Evolutionary conservation across 2,329 filamentous ascomycete species (phyloP), one percentile per base, ranked within the genome.

Genomic region (Fusarium nematophilum): DNA sequence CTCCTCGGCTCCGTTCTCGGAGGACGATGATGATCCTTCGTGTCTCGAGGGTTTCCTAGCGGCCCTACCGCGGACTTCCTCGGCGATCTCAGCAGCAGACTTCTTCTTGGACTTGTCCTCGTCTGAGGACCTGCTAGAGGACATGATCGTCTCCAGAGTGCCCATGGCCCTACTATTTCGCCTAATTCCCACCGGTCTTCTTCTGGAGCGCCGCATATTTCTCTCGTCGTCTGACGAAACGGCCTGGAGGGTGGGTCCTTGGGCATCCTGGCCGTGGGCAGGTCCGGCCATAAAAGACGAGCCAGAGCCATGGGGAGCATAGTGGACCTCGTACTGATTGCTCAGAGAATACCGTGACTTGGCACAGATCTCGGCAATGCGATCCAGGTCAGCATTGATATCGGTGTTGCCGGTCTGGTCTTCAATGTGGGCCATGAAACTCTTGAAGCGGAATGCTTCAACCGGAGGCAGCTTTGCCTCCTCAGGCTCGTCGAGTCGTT

Each of bases 291-390:
- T 43, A 56, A 86, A 85, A 1, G 77, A 73, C 2, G 81, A 72
- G 4, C 86, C 85, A 1, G 83, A 84, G 15, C 85, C 85, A 64
- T 88, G 86, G 11, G 86, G 86, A 10, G 83, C 77, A 55, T 88
- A 83, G 63, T 89, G 86, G 6, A 87, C 84, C 66, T 88, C 86
- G 65, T 89, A 88, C 68, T 89, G 86, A 70, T 88, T 87, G 72
- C 86, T 88, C 45, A 89, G 70, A 33, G 86, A 88, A 70, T 88
- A 89, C 36, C 83, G 81, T 10, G 86, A 88, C 27, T 84, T 79
- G 30, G 86, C 86, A 73, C 86, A 89, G 26, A 89, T 89, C 70
- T 89, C 86, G 9, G 86, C 86, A 65, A 89, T 89, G 33, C 85
- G 81, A 58, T 89, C 86, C 43, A 89, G 75, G 65, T 88, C 85